These are phyloP conservation scores for Abeoforma whisleri DNA, from an alignment of 78 protist genomes.

Conservation along the genomic window DNA sequence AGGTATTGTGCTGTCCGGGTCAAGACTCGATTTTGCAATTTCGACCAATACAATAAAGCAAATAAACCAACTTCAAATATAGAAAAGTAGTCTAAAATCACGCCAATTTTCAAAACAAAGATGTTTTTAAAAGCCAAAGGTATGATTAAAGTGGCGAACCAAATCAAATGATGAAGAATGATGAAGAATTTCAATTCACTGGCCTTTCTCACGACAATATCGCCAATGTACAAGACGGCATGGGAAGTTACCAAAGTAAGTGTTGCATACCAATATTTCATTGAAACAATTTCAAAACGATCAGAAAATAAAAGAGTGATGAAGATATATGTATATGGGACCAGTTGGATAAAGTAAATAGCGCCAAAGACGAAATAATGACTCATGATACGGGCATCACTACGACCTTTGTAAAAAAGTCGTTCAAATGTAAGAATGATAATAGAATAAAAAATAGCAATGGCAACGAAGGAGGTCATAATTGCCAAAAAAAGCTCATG, in stretches of 20 bases:
- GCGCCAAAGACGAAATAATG: neutral
- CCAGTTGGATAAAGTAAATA: neutral
- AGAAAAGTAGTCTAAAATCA: neutral
- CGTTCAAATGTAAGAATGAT: neutral
- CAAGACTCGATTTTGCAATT: neutral
- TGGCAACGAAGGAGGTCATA: neutral
- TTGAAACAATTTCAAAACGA: neutral
- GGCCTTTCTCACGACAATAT: neutral
- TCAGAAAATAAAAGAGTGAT: neutral
- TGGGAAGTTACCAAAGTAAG: neutral
- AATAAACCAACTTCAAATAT: neutral
- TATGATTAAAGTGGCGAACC: neutral
- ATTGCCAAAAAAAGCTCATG: neutral
- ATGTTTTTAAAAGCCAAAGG: neutral
- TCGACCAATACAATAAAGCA: neutral
- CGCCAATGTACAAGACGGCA: neutral
- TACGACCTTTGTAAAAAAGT: neutral
- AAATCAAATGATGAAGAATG: neutral
- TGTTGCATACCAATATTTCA: neutral
- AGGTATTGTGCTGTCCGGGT: neutral
- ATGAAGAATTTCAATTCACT: neutral
- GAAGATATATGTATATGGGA: neutral
- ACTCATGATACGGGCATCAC: neutral
- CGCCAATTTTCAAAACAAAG: neutral
- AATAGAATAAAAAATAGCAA: neutral